Evolutionary conservation across 2,329 filamentous ascomycete genomes (phyloP), one percentile per base, ranked within the genome.

Genomic region (Graphilbum fragrans): DNA sequence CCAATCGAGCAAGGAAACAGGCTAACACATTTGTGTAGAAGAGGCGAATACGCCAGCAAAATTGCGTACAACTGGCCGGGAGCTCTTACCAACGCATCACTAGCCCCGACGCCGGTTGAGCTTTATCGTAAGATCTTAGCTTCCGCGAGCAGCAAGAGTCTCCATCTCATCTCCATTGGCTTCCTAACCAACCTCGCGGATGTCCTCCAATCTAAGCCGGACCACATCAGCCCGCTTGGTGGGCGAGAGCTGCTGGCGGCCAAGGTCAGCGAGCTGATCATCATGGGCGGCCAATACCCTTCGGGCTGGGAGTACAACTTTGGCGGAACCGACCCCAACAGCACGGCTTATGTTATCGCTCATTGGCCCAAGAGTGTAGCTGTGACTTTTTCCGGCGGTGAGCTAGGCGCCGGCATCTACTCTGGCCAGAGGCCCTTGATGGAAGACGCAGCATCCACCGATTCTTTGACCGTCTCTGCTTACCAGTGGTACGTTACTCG

Each of bases 281-380:
- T 73, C 6, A 72, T 72, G 69, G 70, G 70, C 20, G 70, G 70
- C 12, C 52, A 43, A 7, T 74, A 70, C 42, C 66, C 68, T 0
- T 58, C 57, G 0, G 68, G 67, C 9, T 52, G 56, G 41, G 63
- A 68, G 41, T 73, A 57, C 52, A 73, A 74, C 50, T 72, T 73
- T 46, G 63, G 63, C 20, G 50, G 53, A 33, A 59, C 67, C 43
- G 53, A 64, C 0, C 43, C 44, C 0, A 18, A 27, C 23, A 10
- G n/a, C 23, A 49, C 51, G 4, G 58, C 68, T 0, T 58, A 58
- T 2, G 68, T 72, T 3, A 47, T 73, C 11, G 62, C 65, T 47
- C 59, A 52, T 27, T 73, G 68, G 66, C 41, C 41, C 0, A 12
- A n/a, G 14, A 53, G 57, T 4, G 55, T 58, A 0, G 52, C 47